Conservation (phyloP, 2,329 filamentous ascomycete species). For the Pseudogymnoascus sp. region DNA sequence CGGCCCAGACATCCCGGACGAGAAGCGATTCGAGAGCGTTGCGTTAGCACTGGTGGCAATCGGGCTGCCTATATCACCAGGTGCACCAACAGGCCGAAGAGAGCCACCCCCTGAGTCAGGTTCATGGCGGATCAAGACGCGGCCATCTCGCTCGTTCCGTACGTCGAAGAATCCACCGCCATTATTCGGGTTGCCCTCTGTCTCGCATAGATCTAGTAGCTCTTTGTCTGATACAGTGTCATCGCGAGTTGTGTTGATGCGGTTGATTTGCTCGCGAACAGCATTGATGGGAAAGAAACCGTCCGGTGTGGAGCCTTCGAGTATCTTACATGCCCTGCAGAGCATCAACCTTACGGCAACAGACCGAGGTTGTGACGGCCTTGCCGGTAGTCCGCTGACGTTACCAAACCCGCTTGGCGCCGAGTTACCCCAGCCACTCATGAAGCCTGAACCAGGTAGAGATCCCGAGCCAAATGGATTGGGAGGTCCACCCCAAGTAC, state of each 20-base stretch:
- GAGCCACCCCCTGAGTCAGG: constrained; percentile 36
- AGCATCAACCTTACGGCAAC: constrained; percentile 64
- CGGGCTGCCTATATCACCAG: constrained; percentile 64
- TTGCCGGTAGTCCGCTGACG: constrained; percentile 30
- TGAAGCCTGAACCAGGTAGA: constrained; percentile 22
- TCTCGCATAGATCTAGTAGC: constrained; percentile 73
- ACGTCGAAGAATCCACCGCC: constrained; percentile 82
- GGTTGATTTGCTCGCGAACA: constrained; percentile 56
- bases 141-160: constrained; percentile 21
- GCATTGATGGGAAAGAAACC: constrained; percentile 62
- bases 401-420: constrained; percentile 39
- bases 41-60: constrained; percentile 33
- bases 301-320: constrained; percentile 41
- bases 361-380: constrained; percentile 52
- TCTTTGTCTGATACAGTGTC: constrained; percentile 49
- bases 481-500: constrained; percentile 27
- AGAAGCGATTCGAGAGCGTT: neutral
- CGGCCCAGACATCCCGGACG: neutral
- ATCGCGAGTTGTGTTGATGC: constrained; percentile 42
- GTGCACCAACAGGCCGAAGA: constrained; percentile 41
- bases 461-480: constrained; percentile 27
- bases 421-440: constrained; percentile 23
- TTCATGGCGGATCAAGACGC: constrained; percentile 43
- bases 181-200: constrained; percentile 76
- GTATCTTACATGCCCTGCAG: constrained; percentile 66